Evolutionary conservation across 768 basidiomycete genomes (phyloP).

Genomic region (Leccinum uliginosum): DNA sequence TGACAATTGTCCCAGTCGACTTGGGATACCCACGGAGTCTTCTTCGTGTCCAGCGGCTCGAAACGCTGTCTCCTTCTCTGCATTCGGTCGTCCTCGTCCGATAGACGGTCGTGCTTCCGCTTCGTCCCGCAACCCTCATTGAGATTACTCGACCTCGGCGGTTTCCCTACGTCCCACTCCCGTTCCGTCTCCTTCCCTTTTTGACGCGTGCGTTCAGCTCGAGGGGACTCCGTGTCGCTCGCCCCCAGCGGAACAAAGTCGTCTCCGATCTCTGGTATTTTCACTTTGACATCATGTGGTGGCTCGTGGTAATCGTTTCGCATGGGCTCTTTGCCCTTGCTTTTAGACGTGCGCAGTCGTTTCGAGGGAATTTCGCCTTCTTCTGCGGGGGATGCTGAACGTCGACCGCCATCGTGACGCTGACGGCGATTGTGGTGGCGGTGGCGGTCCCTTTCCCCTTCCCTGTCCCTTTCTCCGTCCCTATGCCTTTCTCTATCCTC

Average conservation of each 20-base stretch:
- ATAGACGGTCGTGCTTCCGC: slow-evolving; percentile 41
- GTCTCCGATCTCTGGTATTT: slow-evolving; percentile 20
- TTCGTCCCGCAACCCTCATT: slow-evolving; percentile 32
- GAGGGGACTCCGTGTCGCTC: slow-evolving; percentile 15
- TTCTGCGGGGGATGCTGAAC: slow-evolving; percentile 13
- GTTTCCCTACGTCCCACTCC: slow-evolving; percentile 40
- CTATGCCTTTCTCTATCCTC: slow-evolving; percentile 2
- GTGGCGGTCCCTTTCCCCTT: slow-evolving; percentile 1
- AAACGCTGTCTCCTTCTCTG: slow-evolving; percentile 49
- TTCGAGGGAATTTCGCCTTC: slow-evolving; percentile 10
- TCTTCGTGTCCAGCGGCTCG: slow-evolving; percentile 47
- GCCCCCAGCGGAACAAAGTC: slow-evolving; percentile 30
- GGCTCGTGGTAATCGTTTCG: slow-evolving; percentile 6
- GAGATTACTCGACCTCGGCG: slow-evolving; percentile 16
- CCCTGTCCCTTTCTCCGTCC: not conserved
- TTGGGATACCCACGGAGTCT: slow-evolving; percentile 62
- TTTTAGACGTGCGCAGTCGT: slow-evolving; percentile 19
- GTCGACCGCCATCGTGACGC: slow-evolving; percentile 5
- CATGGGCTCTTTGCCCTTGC: slow-evolving; percentile 15
- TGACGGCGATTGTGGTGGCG: not conserved
- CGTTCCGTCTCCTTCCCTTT: slow-evolving; percentile 27
- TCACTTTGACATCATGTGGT: slow-evolving; percentile 9
- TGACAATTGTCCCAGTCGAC: slow-evolving; percentile 70
- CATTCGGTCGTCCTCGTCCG: slow-evolving; percentile 32
- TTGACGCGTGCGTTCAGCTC: slow-evolving; percentile 15